Conservation (phyloP, 2,329 filamentous ascomycete genomes). For the Talaromyces rugulosus region DNA sequence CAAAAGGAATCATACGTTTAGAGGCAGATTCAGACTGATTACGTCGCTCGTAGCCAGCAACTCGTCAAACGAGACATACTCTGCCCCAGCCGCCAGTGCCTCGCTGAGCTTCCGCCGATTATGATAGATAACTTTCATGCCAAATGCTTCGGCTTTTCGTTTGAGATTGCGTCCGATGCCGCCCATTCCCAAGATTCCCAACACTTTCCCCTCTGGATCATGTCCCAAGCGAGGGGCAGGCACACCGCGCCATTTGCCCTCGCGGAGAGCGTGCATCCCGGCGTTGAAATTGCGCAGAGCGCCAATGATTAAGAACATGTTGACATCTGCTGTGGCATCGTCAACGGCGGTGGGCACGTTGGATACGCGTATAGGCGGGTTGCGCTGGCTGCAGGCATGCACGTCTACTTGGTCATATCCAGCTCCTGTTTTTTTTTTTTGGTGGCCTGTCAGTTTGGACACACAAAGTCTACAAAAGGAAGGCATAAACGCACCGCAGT, state of each 20-base stretch:
- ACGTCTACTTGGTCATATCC: slow-evolving; percentile 84
- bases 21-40: slow-evolving; percentile 71
- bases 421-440: slow-evolving; percentile 51
- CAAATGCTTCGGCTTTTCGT: slow-evolving; percentile 68
- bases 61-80: slow-evolving; percentile 64
- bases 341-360: slow-evolving; percentile 79
- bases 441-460: neutral
- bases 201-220: slow-evolving; percentile 71
- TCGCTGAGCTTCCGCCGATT: slow-evolving; percentile 62
- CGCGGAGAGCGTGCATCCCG: slow-evolving; percentile 61
- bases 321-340: slow-evolving; percentile 77
- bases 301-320: slow-evolving; percentile 76
- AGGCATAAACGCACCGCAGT: slow-evolving; percentile 30
- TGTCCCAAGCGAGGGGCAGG: slow-evolving; percentile 58
- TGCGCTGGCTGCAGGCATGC: slow-evolving; percentile 62
- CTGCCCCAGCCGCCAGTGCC: slow-evolving; percentile 41
- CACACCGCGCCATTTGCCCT: slow-evolving; percentile 63
- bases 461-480: neutral
- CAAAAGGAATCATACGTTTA: slow-evolving; percentile 63
- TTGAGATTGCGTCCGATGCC: slow-evolving; percentile 77
- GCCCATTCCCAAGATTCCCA: slow-evolving; percentile 82
- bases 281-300: slow-evolving; percentile 70
- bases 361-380: slow-evolving; percentile 61
- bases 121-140: slow-evolving; percentile 70
- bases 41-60: slow-evolving; percentile 68